phyloP scores from a whole-genome alignment of 2,329 filamentous ascomycete genomes.

The Talaromyces verruculosus region DNA sequence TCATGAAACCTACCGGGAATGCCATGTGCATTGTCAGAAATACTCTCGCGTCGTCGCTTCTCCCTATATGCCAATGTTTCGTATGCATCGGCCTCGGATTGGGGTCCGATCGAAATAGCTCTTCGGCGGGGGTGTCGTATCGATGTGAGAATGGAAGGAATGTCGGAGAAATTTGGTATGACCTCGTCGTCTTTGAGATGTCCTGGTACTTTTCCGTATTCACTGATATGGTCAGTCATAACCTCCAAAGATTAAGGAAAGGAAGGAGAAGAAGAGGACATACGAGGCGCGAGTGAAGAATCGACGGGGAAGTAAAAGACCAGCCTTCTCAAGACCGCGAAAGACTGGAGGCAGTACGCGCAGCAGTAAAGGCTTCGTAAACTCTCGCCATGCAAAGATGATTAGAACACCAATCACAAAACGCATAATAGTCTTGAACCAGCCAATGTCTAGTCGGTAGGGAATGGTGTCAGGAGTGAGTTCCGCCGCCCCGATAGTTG shows the following conservation, averaged over 20 bases:
- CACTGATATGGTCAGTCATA: slow-evolving; percentile 46
- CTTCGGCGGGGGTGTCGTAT: slow-evolving; percentile 77
- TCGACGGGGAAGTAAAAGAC: slow-evolving; percentile 76
- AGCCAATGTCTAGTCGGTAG: slow-evolving; percentile 68
- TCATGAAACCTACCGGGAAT: slow-evolving; percentile 16
- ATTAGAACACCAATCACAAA: slow-evolving; percentile 77
- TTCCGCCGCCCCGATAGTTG: slow-evolving; percentile 52
- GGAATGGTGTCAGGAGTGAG: slow-evolving; percentile 61
- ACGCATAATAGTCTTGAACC: slow-evolving; percentile 62
- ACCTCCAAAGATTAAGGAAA: not conserved
- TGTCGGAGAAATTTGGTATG: slow-evolving; percentile 82
- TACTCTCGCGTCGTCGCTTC: slow-evolving; percentile 62
- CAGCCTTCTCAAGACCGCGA: slow-evolving; percentile 75
- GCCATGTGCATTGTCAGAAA: slow-evolving; percentile 39
- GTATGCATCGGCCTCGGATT: slow-evolving; percentile 94
- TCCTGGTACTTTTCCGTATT: slow-evolving; percentile 76
- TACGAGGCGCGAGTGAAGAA: slow-evolving; percentile 87
- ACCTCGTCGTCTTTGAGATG: slow-evolving; percentile 79
- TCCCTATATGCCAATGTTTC: slow-evolving; percentile 92
- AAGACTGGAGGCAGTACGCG: slow-evolving; percentile 80
- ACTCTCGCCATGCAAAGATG: slow-evolving; percentile 86
- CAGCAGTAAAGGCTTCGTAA: slow-evolving; percentile 81
- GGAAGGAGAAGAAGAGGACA: slow-evolving; percentile 26
- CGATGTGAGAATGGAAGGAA: slow-evolving; percentile 76
- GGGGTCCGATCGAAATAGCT: slow-evolving; percentile 85